Evolutionary conservation across 2,329 filamentous ascomycete genomes (phyloP), one percentile per base, ranked within the genome.

Genomic region (Pseudogymnoascus sp.): DNA sequence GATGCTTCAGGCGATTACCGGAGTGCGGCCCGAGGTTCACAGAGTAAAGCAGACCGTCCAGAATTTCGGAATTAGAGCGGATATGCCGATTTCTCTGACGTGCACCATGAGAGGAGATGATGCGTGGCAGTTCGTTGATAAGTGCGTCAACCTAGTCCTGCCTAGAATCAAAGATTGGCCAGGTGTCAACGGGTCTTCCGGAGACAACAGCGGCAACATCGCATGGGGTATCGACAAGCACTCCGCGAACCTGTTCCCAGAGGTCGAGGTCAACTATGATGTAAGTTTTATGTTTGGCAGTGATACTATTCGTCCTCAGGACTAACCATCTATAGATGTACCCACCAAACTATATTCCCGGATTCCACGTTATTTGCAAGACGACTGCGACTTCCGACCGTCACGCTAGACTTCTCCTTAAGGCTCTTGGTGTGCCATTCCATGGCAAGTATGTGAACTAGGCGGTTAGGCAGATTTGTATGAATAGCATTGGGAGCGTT

Each of bases 121-220:
- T 64, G 95, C 96, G 71, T 90, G 91, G 67, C 88, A 97, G 75
- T 97, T 99, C 75, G 74, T 99, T 50, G 89, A 93, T 72, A 96
- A 96, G 79, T 80, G 92, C 69, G 82, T 97, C 63, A 91, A 96
- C 73, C 80, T 97, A 7, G 93, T 99, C 5, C 82, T 97, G 73
- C 95, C 95, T 40, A 90, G 88, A 72, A 96, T 99, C 77, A 99
- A 97, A 81, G 95, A 99, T 70, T 99, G 91, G 89, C 85, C 84
- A 63, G 95, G 95, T 65, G 80, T 90, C n/a, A 83, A 84, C 69
- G 87, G 86, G 2, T 23, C 79, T 46, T 90, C 90, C 40, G 95
- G 95, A 72, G 95, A 99, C 75, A 87, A 86, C 72, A 88, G 88
- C 66, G 95, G 95, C 38, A 97, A 97, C 75, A 82, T 99, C 68